Conservation (phyloP, 208 protist species). For the Tritrichomonas foetus region DNA sequence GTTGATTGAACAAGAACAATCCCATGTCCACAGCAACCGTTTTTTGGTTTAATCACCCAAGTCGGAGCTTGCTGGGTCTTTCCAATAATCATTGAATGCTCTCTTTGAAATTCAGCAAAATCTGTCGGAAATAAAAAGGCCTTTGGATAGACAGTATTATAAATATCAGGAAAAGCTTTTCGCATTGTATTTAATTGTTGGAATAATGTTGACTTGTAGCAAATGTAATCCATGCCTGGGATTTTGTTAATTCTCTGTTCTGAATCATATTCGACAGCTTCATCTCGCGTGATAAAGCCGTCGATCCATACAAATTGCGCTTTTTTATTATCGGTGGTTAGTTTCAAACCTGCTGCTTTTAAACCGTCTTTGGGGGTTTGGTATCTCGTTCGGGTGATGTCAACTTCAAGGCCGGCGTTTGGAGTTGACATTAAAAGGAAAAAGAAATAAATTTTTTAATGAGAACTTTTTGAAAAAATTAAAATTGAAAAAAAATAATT, state of each 20-base stretch:
- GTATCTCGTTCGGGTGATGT: background rate
- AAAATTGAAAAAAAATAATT: background rate
- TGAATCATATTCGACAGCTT: background rate
- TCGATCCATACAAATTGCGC: background rate
- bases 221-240: slow-evolving; percentile 22
- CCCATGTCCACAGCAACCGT: background rate
- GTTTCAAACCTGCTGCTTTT: background rate
- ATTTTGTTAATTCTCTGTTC: background rate
- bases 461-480: background rate
- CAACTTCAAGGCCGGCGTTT: background rate
- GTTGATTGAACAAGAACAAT: background rate
- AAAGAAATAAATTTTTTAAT: background rate
- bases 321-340: background rate
- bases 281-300: background rate
- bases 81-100: background rate
- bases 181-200: background rate
- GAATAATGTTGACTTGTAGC: slow-evolving; percentile 5
- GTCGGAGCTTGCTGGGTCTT: background rate
- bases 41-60: background rate
- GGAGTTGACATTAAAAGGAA: too few species aligned
- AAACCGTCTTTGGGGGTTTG: background rate
- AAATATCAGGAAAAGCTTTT: background rate
- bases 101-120: background rate
- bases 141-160: background rate
- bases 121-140: background rate